Conservation (phyloP, 176 grass and related monocot genomes). For the Aegilops speltoides region DNA sequence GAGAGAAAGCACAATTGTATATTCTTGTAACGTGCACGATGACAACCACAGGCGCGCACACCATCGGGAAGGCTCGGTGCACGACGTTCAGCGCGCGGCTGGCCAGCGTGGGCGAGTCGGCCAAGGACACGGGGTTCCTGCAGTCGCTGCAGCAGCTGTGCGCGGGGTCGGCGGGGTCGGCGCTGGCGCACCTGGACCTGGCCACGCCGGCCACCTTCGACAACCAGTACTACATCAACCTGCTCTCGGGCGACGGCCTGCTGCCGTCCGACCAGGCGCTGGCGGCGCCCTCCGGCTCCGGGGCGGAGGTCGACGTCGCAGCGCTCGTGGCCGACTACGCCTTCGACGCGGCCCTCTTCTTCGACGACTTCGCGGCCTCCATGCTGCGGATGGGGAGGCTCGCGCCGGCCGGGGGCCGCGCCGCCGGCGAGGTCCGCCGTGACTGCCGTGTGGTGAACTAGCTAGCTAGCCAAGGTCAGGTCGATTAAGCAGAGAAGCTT, state of each 20-base stretch:
- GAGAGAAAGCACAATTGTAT: neutral
- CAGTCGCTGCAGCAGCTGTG: conserved; percentile 84
- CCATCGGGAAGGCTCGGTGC: conserved; percentile 87
- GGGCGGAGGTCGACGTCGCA: conserved; percentile 28
- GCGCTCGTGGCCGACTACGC: conserved; percentile 69
- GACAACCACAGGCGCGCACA: conserved; percentile 58
- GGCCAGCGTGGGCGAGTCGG: neutral
- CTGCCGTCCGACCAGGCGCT: conserved; percentile 85
- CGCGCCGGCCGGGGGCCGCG: neutral
- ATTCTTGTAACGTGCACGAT: neutral
- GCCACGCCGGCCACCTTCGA: conserved; percentile 81
- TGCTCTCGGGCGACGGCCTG: conserved; percentile 77
- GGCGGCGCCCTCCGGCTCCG: neutral
- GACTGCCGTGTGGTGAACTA: conserved; percentile 67
- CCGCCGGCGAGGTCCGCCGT: conserved; percentile 46
- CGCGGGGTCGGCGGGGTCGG: conserved; percentile 47
- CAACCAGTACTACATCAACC: conserved; percentile 97
- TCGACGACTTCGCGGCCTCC: conserved; percentile 67
- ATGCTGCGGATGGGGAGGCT: conserved; percentile 80
- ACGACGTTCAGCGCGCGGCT: conserved; percentile 73
- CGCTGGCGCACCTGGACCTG: conserved; percentile 79
- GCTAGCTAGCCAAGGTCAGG: neutral
- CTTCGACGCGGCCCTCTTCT: conserved; percentile 57
- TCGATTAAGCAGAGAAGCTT: neutral
- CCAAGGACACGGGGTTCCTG: conserved; percentile 39